Base-by-base conservation (phyloP, 1,284 basidiomycete genomes). In the Ganoderma sp. region DNA sequence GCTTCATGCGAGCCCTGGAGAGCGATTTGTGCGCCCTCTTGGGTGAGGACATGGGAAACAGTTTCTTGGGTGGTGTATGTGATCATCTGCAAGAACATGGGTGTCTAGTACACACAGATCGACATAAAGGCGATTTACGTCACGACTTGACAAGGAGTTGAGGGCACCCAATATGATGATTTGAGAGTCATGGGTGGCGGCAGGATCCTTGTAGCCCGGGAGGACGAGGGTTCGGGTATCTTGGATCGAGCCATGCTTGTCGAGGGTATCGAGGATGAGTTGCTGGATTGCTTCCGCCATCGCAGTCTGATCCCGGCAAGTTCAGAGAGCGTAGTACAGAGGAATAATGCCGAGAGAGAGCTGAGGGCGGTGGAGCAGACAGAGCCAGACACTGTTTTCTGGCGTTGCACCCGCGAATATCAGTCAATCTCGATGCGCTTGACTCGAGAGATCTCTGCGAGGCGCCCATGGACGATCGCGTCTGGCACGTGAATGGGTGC, bases 1-100 rank as follows among this genome's bases (percentile, higher is more conserved):
- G 91, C 95, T 84, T 98, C 96, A 81, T 97, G 95, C n/a, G 96
- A 98, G 34, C 96, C 96, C 61, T 90, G 82, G 57, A 86, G 81
- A 17, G 89, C 88, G 71, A 97, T 93, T 74, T 91, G 88, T n/a
- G 82, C 78, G 32, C 96, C 96, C 82, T 98, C 96, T 2, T 86
- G 80, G 17, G 94, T 95, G 48, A 95, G 86, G 14, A 83, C 84
- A 83, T 95, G 90, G 8, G 89, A 87, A 12, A 88, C 83, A 12
- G 88, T 84, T 78, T 96, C 95, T 77, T 95, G 90, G 42, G 92
- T 90, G 57, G 90, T 89, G 76, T 94, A 96, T 66, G 81, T 82
- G 71, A 98, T 87, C 93, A 98, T 98, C 96, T 97, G 52, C 64
- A 52, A 65, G 63, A 25, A 54, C 71, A 67, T 75, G 9, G 58